Evolutionary conservation across 1,284 basidiomycete species (phyloP), one percentile per base, ranked within the genome.

Genomic region (Pisolithus thermaeus): DNA sequence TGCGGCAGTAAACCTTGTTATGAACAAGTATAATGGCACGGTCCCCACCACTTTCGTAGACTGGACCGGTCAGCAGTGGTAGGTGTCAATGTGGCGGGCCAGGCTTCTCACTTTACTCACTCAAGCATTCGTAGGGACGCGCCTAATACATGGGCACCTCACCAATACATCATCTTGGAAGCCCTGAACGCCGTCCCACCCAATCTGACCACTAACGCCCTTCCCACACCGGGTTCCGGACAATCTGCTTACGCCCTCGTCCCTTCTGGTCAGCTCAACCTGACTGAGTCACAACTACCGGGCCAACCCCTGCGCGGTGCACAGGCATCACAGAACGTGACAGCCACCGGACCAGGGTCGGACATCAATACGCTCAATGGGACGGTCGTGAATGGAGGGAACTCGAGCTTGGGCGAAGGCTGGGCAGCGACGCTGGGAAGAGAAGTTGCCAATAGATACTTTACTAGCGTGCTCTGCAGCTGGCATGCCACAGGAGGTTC

Each of bases 401-500:
- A 83, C 56, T 74, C 78, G 1, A 79, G 77, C 0, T 58, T 63
- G 36, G 75, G 80, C 45, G 85, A 89, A 60, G 81, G 80, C 5
- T 92, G 90, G 90, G 73, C 72, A 3, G 70, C 73, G 27, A 70
- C 75, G 3, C 72, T 96, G 18, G 76, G 76, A 59, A 77, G 87
- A 47, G 82, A 91, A 66, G 67, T 92, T 52, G 87, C 85, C 14
- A 91, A 92, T 61, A 79, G 92, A 27, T 96, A 93, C 67, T 74
- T 92, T 58, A 75, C 85, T 37, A 87, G 90, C 51, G 83, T 82
- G 1, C 79, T 96, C 57, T 96, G 94, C 68, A 91, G 89, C 57
- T 97, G 94, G 87, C 78, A 81, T 63, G 79, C 87, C 18, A 95
- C 92, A 0, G 92, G 92, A 36, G 93, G 92, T 2, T 79, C 79